Evolutionary conservation across 192 early-diverging fungal species (phyloP).

Genomic region (Jimgerdemannia flammicorona): DNA sequence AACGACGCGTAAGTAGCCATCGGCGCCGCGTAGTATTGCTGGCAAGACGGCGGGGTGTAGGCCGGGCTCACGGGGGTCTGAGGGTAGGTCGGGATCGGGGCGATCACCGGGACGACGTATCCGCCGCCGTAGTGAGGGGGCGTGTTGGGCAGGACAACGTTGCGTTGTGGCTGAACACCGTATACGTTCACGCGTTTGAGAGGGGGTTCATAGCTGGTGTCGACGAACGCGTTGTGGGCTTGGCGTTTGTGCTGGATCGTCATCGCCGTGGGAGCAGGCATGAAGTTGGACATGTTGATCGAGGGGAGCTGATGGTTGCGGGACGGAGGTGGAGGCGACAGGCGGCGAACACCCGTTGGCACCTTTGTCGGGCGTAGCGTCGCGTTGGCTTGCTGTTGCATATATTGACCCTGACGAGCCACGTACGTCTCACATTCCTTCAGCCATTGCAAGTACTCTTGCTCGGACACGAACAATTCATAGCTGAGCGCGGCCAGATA

Average conservation of each 20-base stretch:
- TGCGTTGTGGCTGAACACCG: neutral
- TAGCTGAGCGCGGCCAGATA: constrained; percentile 75
- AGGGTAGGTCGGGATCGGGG: neutral
- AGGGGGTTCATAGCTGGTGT: neutral
- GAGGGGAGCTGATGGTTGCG: neutral
- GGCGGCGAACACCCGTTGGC: neutral
- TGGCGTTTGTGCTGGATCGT: neutral
- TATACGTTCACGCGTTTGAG: neutral
- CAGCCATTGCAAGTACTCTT: constrained; percentile 38
- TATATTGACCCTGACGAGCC: neutral
- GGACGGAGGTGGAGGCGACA: neutral
- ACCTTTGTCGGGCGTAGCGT: neutral
- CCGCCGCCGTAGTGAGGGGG: neutral
- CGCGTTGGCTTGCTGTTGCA: neutral
- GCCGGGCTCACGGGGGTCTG: neutral
- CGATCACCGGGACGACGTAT: neutral
- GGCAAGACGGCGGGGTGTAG: neutral
- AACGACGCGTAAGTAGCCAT: neutral
- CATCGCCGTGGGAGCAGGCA: neutral
- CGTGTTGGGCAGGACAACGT: neutral
- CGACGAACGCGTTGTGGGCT: neutral
- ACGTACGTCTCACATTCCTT: neutral
- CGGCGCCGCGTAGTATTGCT: neutral
- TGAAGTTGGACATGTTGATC: neutral
- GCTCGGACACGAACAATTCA: constrained; percentile 62